Evolutionary conservation across 2,329 filamentous ascomycete species (phyloP).

Genomic region (Aureobasidium pullulans): DNA sequence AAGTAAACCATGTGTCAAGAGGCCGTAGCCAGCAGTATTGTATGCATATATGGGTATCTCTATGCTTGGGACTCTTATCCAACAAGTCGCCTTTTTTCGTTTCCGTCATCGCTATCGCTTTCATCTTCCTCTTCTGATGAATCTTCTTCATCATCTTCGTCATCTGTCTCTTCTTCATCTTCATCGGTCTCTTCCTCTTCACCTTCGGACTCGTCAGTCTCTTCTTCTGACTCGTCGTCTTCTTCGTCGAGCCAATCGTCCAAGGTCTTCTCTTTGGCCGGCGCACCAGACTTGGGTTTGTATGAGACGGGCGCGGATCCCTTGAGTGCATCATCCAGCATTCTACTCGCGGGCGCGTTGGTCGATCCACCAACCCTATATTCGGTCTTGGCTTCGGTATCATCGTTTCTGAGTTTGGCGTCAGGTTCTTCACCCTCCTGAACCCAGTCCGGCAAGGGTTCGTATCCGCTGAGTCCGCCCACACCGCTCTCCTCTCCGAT

Average conservation of each 20-base stretch:
- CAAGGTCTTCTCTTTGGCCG: constrained; percentile 62
- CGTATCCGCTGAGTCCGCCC: constrained; percentile 71
- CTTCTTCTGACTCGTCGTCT: constrained; percentile 43
- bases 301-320: constrained; percentile 27
- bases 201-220: constrained; percentile 44
- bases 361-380: constrained; percentile 27
- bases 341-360: constrained; percentile 52
- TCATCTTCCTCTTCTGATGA: constrained; percentile 32
- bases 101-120: constrained; percentile 20
- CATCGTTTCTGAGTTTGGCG: constrained; percentile 59
- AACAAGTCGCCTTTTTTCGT: constrained; percentile 32
- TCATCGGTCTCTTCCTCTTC: constrained; percentile 47
- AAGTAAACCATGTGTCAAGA: neutral
- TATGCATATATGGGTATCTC: constrained; percentile 7
- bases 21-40: neutral
- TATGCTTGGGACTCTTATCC: constrained; percentile 19
- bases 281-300: constrained; percentile 42
- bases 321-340: constrained; percentile 52
- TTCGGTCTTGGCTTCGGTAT: constrained; percentile 28
- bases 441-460: constrained; percentile 78
- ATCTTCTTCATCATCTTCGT: constrained; percentile 47
- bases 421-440: constrained; percentile 72
- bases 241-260: constrained; percentile 88
- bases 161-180: constrained; percentile 46
- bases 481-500: constrained; percentile 68